phyloP scores from a whole-genome alignment of 179 eudicot species.

The Silene noctiflora region DNA sequence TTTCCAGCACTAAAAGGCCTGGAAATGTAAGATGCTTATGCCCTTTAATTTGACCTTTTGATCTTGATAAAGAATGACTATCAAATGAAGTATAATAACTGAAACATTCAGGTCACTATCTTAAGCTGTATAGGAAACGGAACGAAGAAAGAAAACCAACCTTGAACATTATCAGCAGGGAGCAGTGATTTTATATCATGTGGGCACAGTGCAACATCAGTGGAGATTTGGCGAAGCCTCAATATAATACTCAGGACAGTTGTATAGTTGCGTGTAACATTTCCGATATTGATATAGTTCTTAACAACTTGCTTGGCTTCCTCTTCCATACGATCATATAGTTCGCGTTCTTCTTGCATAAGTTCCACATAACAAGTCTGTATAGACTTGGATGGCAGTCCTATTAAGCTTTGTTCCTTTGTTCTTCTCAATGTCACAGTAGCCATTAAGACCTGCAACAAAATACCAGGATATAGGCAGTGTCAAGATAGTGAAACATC shows the following conservation, averaged over 20 bases:
- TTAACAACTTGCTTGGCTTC: constrained; percentile 67
- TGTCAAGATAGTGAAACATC: not conserved
- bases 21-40: not conserved
- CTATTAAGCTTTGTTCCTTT: constrained; percentile 63
- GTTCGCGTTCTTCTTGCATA: constrained; percentile 61
- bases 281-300: constrained; percentile 51
- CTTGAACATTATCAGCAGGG: constrained; percentile 61
- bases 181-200: constrained; percentile 62
- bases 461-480: not conserved
- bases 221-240: constrained; percentile 89
- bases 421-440: constrained; percentile 84
- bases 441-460: constrained; percentile 69
- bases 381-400: constrained; percentile 60
- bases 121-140: constrained; percentile 2
- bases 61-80: not conserved
- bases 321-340: constrained; percentile 80
- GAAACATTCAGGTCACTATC: not conserved
- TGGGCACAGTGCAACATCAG: constrained; percentile 79
- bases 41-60: not conserved
- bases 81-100: not conserved
- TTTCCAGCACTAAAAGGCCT: not conserved
- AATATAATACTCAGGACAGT: constrained; percentile 71
- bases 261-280: constrained; percentile 54
- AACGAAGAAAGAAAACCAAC: constrained; percentile 28
- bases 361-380: constrained; percentile 70